These are phyloP conservation scores for Candida dendrica DNA, from an alignment of 805 yeast species.

Conservation along the genomic window DNA sequence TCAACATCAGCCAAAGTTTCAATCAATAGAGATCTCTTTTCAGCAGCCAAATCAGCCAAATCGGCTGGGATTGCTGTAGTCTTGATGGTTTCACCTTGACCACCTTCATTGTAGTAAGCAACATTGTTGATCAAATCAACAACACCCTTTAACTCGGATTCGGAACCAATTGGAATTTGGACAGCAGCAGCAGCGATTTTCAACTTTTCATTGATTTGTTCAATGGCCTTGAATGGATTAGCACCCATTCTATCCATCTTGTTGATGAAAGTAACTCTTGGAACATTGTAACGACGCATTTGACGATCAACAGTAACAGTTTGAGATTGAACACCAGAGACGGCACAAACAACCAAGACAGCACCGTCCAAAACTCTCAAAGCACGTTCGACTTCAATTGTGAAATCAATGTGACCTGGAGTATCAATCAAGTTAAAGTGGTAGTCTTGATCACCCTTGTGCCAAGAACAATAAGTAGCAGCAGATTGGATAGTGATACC, in stretches of 20 bases:
- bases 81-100: slow-evolving; percentile 78
- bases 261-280: slow-evolving; percentile 91
- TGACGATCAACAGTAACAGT: slow-evolving; percentile 98
- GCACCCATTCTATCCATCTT: slow-evolving; percentile 99
- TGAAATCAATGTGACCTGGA: slow-evolving; percentile 98
- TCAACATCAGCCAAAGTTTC: slow-evolving; percentile 97
- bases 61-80: slow-evolving; percentile 70
- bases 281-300: slow-evolving; percentile 97
- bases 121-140: slow-evolving; percentile 87
- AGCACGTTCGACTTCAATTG: slow-evolving; percentile 99
- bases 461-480: slow-evolving; percentile 97
- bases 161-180: slow-evolving; percentile 97
- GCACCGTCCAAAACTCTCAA: slow-evolving; percentile 97
- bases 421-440: slow-evolving; percentile 96
- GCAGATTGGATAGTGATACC: slow-evolving; percentile 99
- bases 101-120: slow-evolving; percentile 83
- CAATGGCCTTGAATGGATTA: slow-evolving; percentile 91
- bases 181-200: slow-evolving; percentile 95
- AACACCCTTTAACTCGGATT: slow-evolving; percentile 75
- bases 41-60: slow-evolving; percentile 75
- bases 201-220: slow-evolving; percentile 80
- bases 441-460: slow-evolving; percentile 56
- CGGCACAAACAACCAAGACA: slow-evolving; percentile 96
- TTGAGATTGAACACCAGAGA: slow-evolving; percentile 96
- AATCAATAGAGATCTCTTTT: slow-evolving; percentile 76